phyloP scores from a whole-genome alignment of 129 eudicot genomes.

The Erigeron canadensis region DNA sequence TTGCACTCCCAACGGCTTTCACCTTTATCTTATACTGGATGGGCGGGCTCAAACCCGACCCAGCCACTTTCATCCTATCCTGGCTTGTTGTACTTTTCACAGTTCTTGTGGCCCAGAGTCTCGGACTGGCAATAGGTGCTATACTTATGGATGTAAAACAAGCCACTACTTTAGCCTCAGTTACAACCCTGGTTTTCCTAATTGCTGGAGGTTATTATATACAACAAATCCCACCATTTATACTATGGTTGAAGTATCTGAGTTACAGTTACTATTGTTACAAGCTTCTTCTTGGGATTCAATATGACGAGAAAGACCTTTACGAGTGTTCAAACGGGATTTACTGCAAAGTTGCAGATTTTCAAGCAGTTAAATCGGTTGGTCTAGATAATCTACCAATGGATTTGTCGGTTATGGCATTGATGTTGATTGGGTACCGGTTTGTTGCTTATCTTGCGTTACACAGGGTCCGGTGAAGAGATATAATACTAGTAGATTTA shows the following conservation, averaged over 20 bases:
- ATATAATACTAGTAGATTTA: constrained; percentile 40
- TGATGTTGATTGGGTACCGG: constrained; percentile 88
- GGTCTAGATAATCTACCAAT: constrained; percentile 61
- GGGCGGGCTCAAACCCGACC: constrained; percentile 95
- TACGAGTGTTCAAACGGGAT: constrained; percentile 80
- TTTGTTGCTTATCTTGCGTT: constrained; percentile 81
- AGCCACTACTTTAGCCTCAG: constrained; percentile 96
- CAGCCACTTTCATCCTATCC: constrained; percentile 73
- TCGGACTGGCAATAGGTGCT: constrained; percentile 89
- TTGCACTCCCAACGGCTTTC: constrained; percentile 94
- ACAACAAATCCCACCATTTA: constrained; percentile 82
- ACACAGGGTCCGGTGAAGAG: constrained; percentile 61
- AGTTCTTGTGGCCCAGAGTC: constrained; percentile 92
- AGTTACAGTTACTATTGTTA: constrained; percentile 96
- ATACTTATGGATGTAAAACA: constrained; percentile 85
- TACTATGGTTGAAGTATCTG: constrained; percentile 85
- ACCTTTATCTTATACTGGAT: constrained; percentile 95
- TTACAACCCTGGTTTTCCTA: constrained; percentile 93
- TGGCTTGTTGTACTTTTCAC: constrained; percentile 80
- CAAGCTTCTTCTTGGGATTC: constrained; percentile 93
- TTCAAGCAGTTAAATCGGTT: constrained; percentile 69
- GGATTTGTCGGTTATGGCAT: constrained; percentile 62
- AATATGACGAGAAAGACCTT: constrained; percentile 59
- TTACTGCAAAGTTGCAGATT: constrained; percentile 72
- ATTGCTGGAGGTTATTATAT: constrained; percentile 96